Base-by-base conservation (phyloP, 352 stramenopile genomes). In the Blastocystis sp. region DNA sequence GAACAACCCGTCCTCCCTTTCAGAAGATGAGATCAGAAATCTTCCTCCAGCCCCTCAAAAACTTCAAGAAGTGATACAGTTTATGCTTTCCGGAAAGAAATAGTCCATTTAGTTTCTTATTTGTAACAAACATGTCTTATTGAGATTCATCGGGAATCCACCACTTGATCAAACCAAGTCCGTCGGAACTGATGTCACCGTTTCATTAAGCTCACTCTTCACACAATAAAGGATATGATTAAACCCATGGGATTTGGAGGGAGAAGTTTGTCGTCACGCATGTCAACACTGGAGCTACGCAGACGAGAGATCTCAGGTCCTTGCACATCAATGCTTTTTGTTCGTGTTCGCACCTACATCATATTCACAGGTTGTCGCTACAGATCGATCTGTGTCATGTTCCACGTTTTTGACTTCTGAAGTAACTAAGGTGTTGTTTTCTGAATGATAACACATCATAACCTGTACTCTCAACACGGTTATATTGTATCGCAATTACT, bases 121-220 rank as follows among this genome's bases (percentile, higher is more conserved):
- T 85, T 85, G 73, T 3, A 69, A 69, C n/a, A 85, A 66, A 85
- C 47, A 85, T 11, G n/a, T n/a, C 0, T 75, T 59, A n/a, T n/a
- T 59, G 24, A 2, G 73, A 85, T 66, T 85, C 73, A n/a, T 85
- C 73, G 53, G 73, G 73, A 85, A 85, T 85, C 78, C 78, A 89
- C 78, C 78, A 89, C 50, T 76, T 79, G 43, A 89, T 76, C 45
- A 89, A 45, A 13, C 78, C 78, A 26, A 89, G 53, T 55, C 78
- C 78, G 24, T 89, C 78, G 30, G 30, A 34, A 47, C 78, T 89
- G 34, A 89, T 89, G 55, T 89, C 78, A n/a, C 78, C 78, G 0
- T 89, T 26, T 9, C 30, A 43, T 78, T 26, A 79, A 89, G 43
- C 16, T 0, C 20, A 41, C 3, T n/a, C n/a, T 9, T 5, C 30